Percentiles rank a stretch among this genome's conserved stretches.
Conservation (phyloP, 257 asterid species). For the Schizonepeta tenuifolia region DNA sequence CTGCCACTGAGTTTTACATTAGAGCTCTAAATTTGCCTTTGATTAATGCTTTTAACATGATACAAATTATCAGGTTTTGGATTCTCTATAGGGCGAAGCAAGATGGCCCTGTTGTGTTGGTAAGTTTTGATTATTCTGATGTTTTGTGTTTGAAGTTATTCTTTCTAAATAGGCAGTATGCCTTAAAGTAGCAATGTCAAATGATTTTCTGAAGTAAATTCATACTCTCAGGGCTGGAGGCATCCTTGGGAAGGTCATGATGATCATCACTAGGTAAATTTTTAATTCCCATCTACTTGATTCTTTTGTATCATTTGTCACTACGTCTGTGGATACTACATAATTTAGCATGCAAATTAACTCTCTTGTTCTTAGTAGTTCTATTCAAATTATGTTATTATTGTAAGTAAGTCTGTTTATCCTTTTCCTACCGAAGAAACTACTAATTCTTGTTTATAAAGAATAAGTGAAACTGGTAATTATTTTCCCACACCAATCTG, state of each 20-base stretch:
- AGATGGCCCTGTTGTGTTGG: constrained; percentile 93
- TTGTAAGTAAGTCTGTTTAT: not conserved
- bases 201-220: constrained; percentile 34
- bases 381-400: not conserved
- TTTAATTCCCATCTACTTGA: constrained; percentile 13
- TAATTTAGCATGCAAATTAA: constrained; percentile 2
- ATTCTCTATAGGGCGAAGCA: constrained; percentile 83
- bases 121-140: constrained; percentile 43
- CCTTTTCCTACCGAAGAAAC: not conserved
- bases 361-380: not conserved
- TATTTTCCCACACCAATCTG: not conserved
- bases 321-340: not conserved
- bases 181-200: constrained; percentile 25
- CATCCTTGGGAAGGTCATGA: constrained; percentile 98
- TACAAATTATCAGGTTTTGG: constrained; percentile 72
- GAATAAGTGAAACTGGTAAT: not conserved
- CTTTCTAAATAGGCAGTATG: constrained; percentile 12
- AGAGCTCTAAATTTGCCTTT: not conserved
- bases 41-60: constrained; percentile 11
- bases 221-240: constrained; percentile 77
- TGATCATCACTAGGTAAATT: constrained; percentile 71
- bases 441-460: not conserved
- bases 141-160: constrained; percentile 13
- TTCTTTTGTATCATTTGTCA: not conserved
- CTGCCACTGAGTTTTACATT: constrained; percentile 4